Conservation (phyloP, 331 rosid genomes). For the Phaseolus coccineus region DNA sequence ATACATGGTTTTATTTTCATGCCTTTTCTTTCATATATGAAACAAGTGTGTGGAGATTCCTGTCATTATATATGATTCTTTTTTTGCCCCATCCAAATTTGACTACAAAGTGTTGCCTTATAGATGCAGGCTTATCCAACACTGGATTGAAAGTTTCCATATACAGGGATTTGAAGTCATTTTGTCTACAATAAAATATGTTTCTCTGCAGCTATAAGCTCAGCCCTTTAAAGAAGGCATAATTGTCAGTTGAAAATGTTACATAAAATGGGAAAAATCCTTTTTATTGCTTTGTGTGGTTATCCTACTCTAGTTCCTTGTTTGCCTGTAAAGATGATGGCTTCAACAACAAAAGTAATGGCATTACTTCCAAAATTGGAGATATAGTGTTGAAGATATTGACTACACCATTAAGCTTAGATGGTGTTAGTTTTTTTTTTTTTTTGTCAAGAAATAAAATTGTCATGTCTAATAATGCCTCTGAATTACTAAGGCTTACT, state of each 20-base stretch:
- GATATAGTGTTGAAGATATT: background rate
- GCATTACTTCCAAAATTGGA: background rate
- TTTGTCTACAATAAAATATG: slow-evolving; percentile 35
- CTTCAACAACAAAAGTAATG: background rate
- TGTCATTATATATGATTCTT: slow-evolving; percentile 41
- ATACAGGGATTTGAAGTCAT: slow-evolving; percentile 15
- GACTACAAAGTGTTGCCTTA: slow-evolving; percentile 42
- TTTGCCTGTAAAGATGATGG: background rate
- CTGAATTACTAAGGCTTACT: background rate
- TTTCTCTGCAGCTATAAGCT: background rate
- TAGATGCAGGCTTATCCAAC: slow-evolving; percentile 31
- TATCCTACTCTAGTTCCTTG: background rate
- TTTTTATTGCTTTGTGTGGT: slow-evolving; percentile 7
- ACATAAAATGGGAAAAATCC: background rate
- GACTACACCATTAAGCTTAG: background rate
- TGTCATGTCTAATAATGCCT: background rate
- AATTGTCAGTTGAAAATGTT: too few species aligned
- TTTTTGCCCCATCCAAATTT: slow-evolving; percentile 10
- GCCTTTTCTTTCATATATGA: slow-evolving; percentile 34
- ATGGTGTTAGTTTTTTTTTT: too few species aligned
- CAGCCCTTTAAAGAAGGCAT: too few species aligned
- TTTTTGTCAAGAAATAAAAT: background rate
- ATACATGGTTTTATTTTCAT: slow-evolving; percentile 20
- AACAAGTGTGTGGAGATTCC: slow-evolving; percentile 25
- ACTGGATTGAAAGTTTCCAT: slow-evolving; percentile 9